Evolutionary conservation across 2,329 filamentous ascomycete species (phyloP), one percentile per base, ranked within the genome.

Genomic region (Lasiodiplodia sp.): DNA sequence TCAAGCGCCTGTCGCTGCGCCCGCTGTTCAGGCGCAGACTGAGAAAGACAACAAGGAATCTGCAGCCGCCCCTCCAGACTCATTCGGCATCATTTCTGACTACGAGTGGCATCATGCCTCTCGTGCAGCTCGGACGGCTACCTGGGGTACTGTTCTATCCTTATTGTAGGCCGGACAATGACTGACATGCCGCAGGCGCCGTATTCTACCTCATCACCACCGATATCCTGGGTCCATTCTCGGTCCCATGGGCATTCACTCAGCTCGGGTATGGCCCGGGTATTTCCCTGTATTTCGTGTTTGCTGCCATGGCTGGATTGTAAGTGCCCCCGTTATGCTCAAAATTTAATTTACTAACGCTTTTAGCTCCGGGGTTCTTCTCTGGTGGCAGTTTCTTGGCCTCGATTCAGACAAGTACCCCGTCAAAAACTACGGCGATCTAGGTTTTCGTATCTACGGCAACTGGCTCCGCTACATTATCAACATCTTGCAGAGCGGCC

Each of bases 121-220:
- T 2, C 72, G 78, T 57, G 78, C 79, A 31, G 69, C 77, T 55
- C 71, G 78, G 11, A 80, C 77, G 25, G 78, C 79, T 5, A 75
- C 73, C 11, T 78, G 75, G 74, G 75, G 76, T 63, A 53, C 37
- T 1, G 4, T 1, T 11, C n/a, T n/a, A 3, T 21, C 12, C 4
- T 12, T 11, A 8, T 18, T 10, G 31, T 11, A 4, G 5, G 12
- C 12, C n/a, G 7, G 3, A 25, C 49, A n/a, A 23, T 10, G 18
- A 14, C 34, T 65, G 23, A 65, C 49, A 2, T 8, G 23, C 4
- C 5, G 7, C 71, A 21, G 57, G 62, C 14, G 74, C 76, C 8
- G 70, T 78, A 63, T 84, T 85, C 73, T 85, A 81, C 71, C 72
- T 83, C 47, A 82, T 83, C 67, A 83, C 81, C 1, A 83, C 81